Percentiles rank a stretch among this genome's conserved stretches.
phyloP scores from a whole-genome alignment of 2,329 filamentous ascomycete species.

The Didymella arachidicola region DNA sequence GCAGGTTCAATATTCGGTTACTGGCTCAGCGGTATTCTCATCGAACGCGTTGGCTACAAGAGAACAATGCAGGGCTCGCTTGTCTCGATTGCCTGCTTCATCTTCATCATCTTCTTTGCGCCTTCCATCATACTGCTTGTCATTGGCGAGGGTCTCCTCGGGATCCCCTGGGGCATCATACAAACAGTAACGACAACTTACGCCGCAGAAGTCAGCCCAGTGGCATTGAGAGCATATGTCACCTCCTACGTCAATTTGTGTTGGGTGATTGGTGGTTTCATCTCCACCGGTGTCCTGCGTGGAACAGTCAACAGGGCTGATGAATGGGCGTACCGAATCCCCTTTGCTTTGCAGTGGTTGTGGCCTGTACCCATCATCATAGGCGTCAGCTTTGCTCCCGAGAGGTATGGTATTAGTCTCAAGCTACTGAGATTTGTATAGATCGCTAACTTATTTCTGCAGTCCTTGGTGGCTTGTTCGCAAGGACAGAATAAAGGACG shows the following conservation, averaged over 20 bases:
- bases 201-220: neutral
- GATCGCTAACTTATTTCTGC: slow-evolving; percentile 42
- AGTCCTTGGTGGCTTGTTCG: slow-evolving; percentile 18
- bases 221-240: neutral
- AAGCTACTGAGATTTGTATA: slow-evolving; percentile 51
- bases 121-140: slow-evolving; percentile 27
- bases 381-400: slow-evolving; percentile 71
- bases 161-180: slow-evolving; percentile 54
- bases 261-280: slow-evolving; percentile 58
- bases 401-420: slow-evolving; percentile 66
- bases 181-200: slow-evolving; percentile 40
- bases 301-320: slow-evolving; percentile 65
- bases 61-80: slow-evolving; percentile 28
- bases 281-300: slow-evolving; percentile 72
- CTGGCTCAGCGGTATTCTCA: slow-evolving; percentile 43
- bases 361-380: slow-evolving; percentile 71
- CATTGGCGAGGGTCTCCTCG: slow-evolving; percentile 31
- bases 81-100: slow-evolving; percentile 25
- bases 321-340: slow-evolving; percentile 70
- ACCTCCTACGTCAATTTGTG: neutral
- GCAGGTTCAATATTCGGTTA: slow-evolving; percentile 52
- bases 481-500: slow-evolving; percentile 8
- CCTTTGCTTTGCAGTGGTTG: slow-evolving; percentile 75
- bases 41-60: slow-evolving; percentile 50
- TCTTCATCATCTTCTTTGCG: slow-evolving; percentile 35